These are phyloP conservation scores for Exidia glandulosa DNA, from an alignment of 768 basidiomycete species.

Conservation along the genomic window DNA sequence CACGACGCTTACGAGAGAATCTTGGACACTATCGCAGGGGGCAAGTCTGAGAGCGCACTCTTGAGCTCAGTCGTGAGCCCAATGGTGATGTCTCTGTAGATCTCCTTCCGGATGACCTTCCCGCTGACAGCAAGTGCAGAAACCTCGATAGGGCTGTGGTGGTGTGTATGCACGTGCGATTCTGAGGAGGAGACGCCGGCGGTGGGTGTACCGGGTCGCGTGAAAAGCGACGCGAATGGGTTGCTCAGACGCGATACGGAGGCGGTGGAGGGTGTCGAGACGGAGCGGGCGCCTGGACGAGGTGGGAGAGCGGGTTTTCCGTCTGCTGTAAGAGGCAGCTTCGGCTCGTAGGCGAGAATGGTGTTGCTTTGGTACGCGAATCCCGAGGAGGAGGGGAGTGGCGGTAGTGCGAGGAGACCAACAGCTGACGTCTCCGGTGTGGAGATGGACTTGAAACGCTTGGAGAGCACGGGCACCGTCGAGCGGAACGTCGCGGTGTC, in stretches of 20 bases:
- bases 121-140: conserved; percentile 48
- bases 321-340: conserved; percentile 3
- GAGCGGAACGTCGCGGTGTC: conserved; percentile 33
- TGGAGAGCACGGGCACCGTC: conserved; percentile 28
- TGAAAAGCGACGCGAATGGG: conserved; percentile 77
- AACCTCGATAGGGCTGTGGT: conserved; percentile 38
- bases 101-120: conserved; percentile 39
- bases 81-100: conserved; percentile 42
- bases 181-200: conserved; percentile 12
- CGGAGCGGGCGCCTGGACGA: conserved; percentile 13
- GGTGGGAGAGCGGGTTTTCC: conserved; percentile 19
- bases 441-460: conserved; percentile 30
- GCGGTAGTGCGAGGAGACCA: conserved; percentile 45
- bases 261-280: conserved; percentile 31
- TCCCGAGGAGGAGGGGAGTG: conserved; percentile 23
- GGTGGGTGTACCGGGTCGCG: conserved; percentile 18
- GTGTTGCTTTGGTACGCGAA: conserved; percentile 33
- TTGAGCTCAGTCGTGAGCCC: conserved; percentile 48
- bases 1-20: conserved; percentile 29
- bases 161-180: conserved; percentile 10
- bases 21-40: conserved; percentile 48
- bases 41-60: conserved; percentile 26
- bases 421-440: conserved; percentile 24
- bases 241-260: conserved; percentile 46
- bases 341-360: background rate